Evolutionary conservation across 129 eudicot genomes (phyloP).

Genomic region (Erigeron canadensis): DNA sequence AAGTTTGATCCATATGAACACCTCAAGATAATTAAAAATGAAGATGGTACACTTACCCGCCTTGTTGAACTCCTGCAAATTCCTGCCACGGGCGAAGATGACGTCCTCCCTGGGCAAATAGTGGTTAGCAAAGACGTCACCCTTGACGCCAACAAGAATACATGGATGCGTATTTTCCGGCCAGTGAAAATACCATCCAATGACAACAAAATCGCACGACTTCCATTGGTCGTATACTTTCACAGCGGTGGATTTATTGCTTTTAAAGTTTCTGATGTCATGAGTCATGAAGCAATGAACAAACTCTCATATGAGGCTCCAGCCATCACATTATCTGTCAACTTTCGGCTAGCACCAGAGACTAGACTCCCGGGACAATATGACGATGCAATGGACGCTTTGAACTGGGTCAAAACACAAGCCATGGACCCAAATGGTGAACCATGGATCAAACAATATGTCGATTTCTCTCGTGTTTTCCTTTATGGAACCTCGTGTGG

Average conservation of each 20-base stretch:
- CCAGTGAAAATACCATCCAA: conserved; percentile 60
- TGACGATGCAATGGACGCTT: conserved; percentile 63
- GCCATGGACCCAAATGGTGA: conserved; percentile 43
- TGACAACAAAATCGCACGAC: conserved; percentile 47
- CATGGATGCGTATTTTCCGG: conserved; percentile 68
- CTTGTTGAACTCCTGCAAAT: conserved; percentile 39
- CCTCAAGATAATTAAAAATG: conserved; percentile 48
- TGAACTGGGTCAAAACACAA: conserved; percentile 59
- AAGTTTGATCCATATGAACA: conserved; percentile 85
- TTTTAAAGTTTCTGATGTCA: conserved; percentile 34
- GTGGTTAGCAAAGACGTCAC: conserved; percentile 66
- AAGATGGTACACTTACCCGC: conserved; percentile 70
- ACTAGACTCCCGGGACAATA: conserved; percentile 69
- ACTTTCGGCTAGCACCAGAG: conserved; percentile 71
- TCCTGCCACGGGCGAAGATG: conserved; percentile 51
- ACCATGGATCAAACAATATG: conserved; percentile 59
- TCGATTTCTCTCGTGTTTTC: conserved; percentile 56
- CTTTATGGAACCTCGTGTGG: conserved; percentile 58
- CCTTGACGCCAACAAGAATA: conserved; percentile 47
- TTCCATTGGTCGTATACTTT: conserved; percentile 66
- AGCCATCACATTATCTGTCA: conserved; percentile 49
- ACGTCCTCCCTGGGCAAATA: conserved; percentile 38
- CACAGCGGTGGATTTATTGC: conserved; percentile 64
- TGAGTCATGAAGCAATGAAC: conserved; percentile 44
- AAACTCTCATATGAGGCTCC: conserved; percentile 47